These are phyloP conservation scores for Coniferiporia weirii DNA, from an alignment of 1,284 basidiomycete species.

Conservation along the genomic window DNA sequence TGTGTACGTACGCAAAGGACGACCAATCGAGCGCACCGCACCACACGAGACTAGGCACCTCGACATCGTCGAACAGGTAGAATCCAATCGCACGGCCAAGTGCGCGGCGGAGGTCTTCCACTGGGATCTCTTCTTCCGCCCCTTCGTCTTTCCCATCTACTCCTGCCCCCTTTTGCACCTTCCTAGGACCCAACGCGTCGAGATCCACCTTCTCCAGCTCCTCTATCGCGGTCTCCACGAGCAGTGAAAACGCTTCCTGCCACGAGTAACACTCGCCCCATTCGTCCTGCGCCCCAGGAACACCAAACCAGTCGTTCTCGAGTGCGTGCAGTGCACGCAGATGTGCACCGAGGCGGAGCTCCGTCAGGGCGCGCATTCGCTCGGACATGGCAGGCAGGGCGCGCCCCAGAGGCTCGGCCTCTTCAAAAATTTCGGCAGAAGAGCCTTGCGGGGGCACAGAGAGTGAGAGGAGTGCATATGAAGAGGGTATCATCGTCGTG, in stretches of 20 bases:
- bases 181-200: slow-evolving; percentile 20
- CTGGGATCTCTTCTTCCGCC: slow-evolving; percentile 27
- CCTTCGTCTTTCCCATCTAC: too few species aligned
- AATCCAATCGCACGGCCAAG: slow-evolving; percentile 65
- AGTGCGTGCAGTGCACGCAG: slow-evolving; percentile 55
- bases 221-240: slow-evolving; percentile 51
- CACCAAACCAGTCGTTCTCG: slow-evolving; percentile 69
- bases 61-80: slow-evolving; percentile 70
- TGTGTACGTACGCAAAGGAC: slow-evolving; percentile 35
- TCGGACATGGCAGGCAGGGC: slow-evolving; percentile 27
- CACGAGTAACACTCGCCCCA: slow-evolving; percentile 49
- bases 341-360: slow-evolving; percentile 53
- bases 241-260: slow-evolving; percentile 62
- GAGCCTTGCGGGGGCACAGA: slow-evolving; percentile 26
- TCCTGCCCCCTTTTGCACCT: too few species aligned
- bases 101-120: slow-evolving; percentile 40
- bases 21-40: slow-evolving; percentile 45
- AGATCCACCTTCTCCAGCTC: slow-evolving; percentile 24
- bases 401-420: slow-evolving; percentile 25
- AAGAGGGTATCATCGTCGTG: slow-evolving; percentile 33
- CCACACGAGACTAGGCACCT: slow-evolving; percentile 62
- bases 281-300: slow-evolving; percentile 33
- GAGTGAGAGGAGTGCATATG: slow-evolving; percentile 35
- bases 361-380: slow-evolving; percentile 20
- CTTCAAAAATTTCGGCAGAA: too few species aligned